A percentile compares a stretch with the other conserved stretches of the same genome.
These are phyloP conservation scores for Ormosia semicastrata DNA, from an alignment of 306 rosid species.

Conservation along the genomic window DNA sequence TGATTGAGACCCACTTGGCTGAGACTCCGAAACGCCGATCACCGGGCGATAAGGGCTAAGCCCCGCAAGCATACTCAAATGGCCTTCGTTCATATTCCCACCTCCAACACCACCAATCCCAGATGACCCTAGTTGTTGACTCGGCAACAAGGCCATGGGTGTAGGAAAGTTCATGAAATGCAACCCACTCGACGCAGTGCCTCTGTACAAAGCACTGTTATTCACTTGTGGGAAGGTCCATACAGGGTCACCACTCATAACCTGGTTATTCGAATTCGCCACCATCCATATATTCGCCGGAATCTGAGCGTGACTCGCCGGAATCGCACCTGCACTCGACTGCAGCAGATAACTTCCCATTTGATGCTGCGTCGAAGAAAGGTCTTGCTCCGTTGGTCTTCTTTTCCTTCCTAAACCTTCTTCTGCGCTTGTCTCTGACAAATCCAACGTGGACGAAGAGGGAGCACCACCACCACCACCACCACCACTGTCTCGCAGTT, in stretches of 20 bases:
- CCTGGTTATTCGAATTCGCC: slow-evolving; percentile 59
- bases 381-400: slow-evolving; percentile 56
- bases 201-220: slow-evolving; percentile 61
- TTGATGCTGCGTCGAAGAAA: slow-evolving; percentile 46
- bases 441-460: slow-evolving; percentile 52
- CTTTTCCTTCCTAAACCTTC: slow-evolving; percentile 66
- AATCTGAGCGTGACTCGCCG: slow-evolving; percentile 56
- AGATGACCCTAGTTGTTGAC: slow-evolving; percentile 49
- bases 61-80: slow-evolving; percentile 60
- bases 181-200: slow-evolving; percentile 65
- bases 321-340: slow-evolving; percentile 48
- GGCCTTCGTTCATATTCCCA: slow-evolving; percentile 43
- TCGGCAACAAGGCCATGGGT: slow-evolving; percentile 57
- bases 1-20: slow-evolving; percentile 60
- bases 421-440: slow-evolving; percentile 52
- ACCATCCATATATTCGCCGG: slow-evolving; percentile 83
- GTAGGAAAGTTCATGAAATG: slow-evolving; percentile 81
- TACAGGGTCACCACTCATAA: slow-evolving; percentile 86
- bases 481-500: slow-evolving; percentile 38
- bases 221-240: slow-evolving; percentile 85
- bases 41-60: slow-evolving; percentile 54
- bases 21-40: slow-evolving; percentile 44
- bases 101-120: slow-evolving; percentile 12
- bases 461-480: not conserved
- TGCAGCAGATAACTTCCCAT: slow-evolving; percentile 66